Conservation (phyloP, 768 basidiomycete species). For the Xerocomus brunneocitrinus region DNA sequence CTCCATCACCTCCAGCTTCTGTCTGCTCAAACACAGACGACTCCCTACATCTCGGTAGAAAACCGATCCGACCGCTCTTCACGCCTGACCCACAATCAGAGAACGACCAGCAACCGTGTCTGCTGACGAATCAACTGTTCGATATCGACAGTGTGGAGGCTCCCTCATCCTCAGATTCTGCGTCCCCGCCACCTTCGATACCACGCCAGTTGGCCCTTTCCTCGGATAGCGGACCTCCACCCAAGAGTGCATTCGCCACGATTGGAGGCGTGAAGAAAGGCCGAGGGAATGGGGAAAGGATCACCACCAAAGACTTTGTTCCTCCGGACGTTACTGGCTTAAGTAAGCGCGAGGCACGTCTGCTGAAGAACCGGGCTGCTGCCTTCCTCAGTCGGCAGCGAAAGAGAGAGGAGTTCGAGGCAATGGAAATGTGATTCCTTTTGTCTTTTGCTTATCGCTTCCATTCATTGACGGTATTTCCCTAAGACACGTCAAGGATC, state of each 20-base stretch:
- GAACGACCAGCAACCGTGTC: slow-evolving; percentile 47
- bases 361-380: slow-evolving; percentile 89
- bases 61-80: slow-evolving; percentile 49
- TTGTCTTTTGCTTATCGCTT: slow-evolving; percentile 4
- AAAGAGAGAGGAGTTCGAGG: slow-evolving; percentile 89
- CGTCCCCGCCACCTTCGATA: slow-evolving; percentile 28
- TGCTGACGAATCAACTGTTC: slow-evolving; percentile 72
- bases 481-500: slow-evolving; percentile 71
- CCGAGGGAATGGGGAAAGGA: slow-evolving; percentile 43
- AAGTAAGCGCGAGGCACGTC: slow-evolving; percentile 84
- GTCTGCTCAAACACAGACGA: slow-evolving; percentile 40
- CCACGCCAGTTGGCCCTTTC: slow-evolving; percentile 34
- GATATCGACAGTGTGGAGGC: slow-evolving; percentile 39
- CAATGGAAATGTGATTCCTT: slow-evolving; percentile 78
- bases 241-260: slow-evolving; percentile 42
- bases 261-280: slow-evolving; percentile 43
- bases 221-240: slow-evolving; percentile 27
- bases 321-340: slow-evolving; percentile 87
- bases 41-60: slow-evolving; percentile 42
- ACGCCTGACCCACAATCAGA: slow-evolving; percentile 42
- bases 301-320: slow-evolving; percentile 75
- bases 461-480: slow-evolving; percentile 16
- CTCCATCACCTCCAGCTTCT: slow-evolving; percentile 47
- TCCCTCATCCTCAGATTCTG: slow-evolving; percentile 33
- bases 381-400: slow-evolving; percentile 89